Conservation (phyloP, 495 filamentous ascomycete species). For the Recurvomyces mirabilis region DNA sequence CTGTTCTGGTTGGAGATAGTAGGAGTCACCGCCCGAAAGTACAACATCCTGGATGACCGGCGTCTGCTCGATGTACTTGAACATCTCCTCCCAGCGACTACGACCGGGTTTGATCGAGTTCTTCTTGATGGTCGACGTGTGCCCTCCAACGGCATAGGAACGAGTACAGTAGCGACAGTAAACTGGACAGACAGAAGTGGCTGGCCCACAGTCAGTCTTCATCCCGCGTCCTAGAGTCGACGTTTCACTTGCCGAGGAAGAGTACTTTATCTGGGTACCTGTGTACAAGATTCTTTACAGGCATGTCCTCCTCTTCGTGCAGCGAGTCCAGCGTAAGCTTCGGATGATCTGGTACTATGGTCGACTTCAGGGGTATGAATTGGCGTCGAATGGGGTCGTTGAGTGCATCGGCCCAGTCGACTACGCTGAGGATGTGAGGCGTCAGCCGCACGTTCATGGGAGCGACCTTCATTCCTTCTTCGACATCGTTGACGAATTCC, state of each 20-base stretch:
- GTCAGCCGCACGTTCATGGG: constrained; percentile 46
- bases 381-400: constrained; percentile 45
- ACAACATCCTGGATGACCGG: constrained; percentile 42
- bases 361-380: constrained; percentile 42
- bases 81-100: constrained; percentile 36
- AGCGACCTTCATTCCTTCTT: constrained; percentile 36
- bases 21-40: constrained; percentile 48
- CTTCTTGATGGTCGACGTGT: constrained; percentile 42
- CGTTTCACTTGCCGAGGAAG: constrained; percentile 40
- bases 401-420: constrained; percentile 45
- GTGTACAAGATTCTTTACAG: constrained; percentile 39
- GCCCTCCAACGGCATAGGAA: constrained; percentile 43
- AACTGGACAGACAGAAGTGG: constrained; percentile 45
- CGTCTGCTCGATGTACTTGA: constrained; percentile 40
- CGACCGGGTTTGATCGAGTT: constrained; percentile 33
- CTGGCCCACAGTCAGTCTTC: constrained; percentile 15
- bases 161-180: constrained; percentile 50
- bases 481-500: constrained; percentile 42
- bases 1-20: constrained; percentile 33
- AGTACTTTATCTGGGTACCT: constrained; percentile 49
- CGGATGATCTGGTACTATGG: constrained; percentile 40
- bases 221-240: not conserved
- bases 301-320: constrained; percentile 38
- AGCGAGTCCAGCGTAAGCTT: constrained; percentile 31
- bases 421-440: constrained; percentile 42